These are phyloP conservation scores for Teratosphaeria destructans DNA, from an alignment of 2,329 filamentous ascomycete genomes.

Conservation along the genomic window DNA sequence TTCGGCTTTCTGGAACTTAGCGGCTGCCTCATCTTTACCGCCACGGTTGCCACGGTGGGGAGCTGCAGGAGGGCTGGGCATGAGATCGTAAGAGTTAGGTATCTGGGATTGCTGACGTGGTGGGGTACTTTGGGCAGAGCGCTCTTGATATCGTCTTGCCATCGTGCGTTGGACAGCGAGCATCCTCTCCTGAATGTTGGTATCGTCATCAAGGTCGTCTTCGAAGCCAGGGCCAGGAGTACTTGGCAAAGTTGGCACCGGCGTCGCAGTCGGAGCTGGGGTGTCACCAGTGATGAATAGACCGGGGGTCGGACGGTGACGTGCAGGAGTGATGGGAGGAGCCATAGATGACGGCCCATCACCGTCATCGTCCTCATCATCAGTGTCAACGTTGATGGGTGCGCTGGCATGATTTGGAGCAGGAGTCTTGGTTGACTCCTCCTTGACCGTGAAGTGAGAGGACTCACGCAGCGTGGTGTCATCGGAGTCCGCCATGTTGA, in stretches of 20 bases:
- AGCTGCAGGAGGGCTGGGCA: background rate
- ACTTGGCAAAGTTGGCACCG: background rate
- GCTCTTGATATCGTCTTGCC: background rate
- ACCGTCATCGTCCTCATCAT: background rate
- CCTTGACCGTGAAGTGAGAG: background rate
- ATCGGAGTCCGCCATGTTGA: background rate
- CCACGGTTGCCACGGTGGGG: background rate
- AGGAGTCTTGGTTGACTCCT: background rate
- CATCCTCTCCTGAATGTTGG: background rate
- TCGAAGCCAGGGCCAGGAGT: background rate
- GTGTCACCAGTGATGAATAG: background rate
- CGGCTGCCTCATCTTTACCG: background rate
- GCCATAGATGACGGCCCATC: background rate
- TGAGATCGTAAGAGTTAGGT: background rate
- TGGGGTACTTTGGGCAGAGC: background rate
- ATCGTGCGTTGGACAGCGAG: background rate
- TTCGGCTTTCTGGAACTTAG: constrained; percentile 4
- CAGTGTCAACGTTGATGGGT: background rate
- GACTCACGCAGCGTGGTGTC: background rate
- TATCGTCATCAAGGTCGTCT: background rate
- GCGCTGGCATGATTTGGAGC: background rate
- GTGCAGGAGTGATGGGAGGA: background rate
- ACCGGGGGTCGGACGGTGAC: background rate
- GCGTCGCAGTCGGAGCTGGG: background rate
- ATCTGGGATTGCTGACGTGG: background rate